Evolutionary conservation across 768 basidiomycete genomes (phyloP).

Genomic region (Lactifluus subvellereus): DNA sequence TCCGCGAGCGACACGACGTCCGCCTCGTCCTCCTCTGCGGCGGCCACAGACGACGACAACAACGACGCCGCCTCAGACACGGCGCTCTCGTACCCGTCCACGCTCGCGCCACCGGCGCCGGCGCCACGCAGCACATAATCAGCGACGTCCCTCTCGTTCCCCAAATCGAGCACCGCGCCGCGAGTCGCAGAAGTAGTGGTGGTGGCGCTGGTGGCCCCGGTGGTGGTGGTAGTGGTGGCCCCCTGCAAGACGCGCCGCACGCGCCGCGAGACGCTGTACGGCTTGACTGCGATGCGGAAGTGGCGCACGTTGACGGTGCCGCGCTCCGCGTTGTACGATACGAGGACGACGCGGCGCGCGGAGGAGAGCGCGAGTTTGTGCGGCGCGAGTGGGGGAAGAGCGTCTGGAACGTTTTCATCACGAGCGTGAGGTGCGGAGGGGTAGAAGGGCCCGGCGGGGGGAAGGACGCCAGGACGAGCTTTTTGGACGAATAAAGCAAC

Average conservation of each 20-base stretch:
- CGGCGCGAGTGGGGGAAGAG: constrained; percentile 88
- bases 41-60: constrained; percentile 55
- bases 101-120: constrained; percentile 38
- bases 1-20: constrained; percentile 79
- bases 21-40: constrained; percentile 68
- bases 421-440: constrained; percentile 79
- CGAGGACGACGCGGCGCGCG: constrained; percentile 88
- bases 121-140: constrained; percentile 81
- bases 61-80: constrained; percentile 58
- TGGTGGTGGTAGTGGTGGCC: constrained; percentile 27
- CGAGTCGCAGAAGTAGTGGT: constrained; percentile 16
- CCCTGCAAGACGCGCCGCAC: constrained; percentile 83
- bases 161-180: constrained; percentile 62
- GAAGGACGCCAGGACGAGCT: constrained; percentile 88
- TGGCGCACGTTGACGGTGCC: constrained; percentile 91
- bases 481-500: background rate
- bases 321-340: constrained; percentile 83
- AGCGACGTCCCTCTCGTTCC: constrained; percentile 89
- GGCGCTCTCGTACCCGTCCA: constrained; percentile 71
- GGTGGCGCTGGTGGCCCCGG: too few relatives aligned
- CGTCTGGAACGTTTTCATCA: constrained; percentile 95
- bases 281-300: constrained; percentile 91
- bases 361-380: constrained; percentile 75
- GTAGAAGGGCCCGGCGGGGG: constrained; percentile 67
- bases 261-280: constrained; percentile 88